phyloP scores from a whole-genome alignment of 331 rosid genomes.

The Quercus tomentella region DNA sequence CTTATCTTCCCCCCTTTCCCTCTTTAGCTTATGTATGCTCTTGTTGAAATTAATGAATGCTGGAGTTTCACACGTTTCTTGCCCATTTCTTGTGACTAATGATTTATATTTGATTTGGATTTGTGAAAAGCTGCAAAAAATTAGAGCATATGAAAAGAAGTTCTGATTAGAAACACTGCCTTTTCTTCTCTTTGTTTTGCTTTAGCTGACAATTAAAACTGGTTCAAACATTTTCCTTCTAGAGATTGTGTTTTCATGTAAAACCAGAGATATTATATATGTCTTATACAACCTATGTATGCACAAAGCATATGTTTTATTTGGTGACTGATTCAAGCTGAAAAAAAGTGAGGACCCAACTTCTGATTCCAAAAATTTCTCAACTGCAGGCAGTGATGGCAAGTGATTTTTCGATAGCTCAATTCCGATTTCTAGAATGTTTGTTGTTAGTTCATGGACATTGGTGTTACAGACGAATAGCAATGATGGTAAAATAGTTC shows the following conservation, averaged over 20 bases:
- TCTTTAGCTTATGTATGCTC: no score
- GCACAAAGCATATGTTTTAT: no score
- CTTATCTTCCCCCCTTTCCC: neutral
- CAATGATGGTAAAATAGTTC: constrained; percentile 74
- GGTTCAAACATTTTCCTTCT: neutral
- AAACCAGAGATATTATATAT: neutral
- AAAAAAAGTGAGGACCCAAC: neutral
- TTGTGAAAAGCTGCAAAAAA: neutral
- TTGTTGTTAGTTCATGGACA: constrained; percentile 91
- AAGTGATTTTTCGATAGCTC: constrained; percentile 81
- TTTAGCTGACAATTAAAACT: neutral
- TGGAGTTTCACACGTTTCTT: neutral
- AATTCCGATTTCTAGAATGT: constrained; percentile 76
- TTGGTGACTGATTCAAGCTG: neutral
- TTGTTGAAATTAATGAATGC: neutral
- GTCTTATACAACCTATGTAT: neutral
- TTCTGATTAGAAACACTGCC: no score
- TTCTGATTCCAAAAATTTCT: constrained; percentile 18
- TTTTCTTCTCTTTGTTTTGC: no score
- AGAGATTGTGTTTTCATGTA: neutral
- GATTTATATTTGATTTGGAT: neutral
- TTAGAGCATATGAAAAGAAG: neutral
- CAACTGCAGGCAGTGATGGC: constrained; percentile 87
- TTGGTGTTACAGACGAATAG: constrained; percentile 90
- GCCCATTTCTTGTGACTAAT: neutral